Conservation (phyloP, 345 rosid genomes). For the Camelina sativa region DNA sequence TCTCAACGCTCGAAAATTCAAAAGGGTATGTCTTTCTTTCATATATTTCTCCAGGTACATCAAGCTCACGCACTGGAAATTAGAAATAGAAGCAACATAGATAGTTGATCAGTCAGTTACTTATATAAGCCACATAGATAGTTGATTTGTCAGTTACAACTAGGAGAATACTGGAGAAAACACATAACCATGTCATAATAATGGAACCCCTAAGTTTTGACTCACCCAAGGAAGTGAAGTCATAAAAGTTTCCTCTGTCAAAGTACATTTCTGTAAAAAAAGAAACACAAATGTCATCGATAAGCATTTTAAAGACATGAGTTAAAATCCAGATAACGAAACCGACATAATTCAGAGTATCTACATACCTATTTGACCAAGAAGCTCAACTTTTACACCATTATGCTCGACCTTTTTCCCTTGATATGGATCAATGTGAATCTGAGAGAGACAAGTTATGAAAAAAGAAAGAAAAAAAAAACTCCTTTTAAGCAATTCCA, state of each 20-base stretch:
- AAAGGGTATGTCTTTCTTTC: constrained; percentile 89
- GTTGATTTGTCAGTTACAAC: not conserved
- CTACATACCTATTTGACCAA: constrained; percentile 87
- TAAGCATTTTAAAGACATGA: not conserved
- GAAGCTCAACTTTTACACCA: constrained; percentile 95
- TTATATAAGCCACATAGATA: constrained; percentile 15
- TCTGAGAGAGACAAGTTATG: constrained; percentile 44
- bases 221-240: constrained; percentile 97
- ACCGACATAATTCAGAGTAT: not conserved
- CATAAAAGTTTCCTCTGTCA: constrained; percentile 94
- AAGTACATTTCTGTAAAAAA: constrained; percentile 82
- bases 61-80: constrained; percentile 88
- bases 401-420: constrained; percentile 97
- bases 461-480: not conserved
- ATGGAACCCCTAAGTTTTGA: constrained; percentile 21
- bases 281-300: not conserved
- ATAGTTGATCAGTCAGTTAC: not conserved
- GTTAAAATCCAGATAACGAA: not conserved
- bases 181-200: constrained; percentile 9
- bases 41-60: constrained; percentile 94
- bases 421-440: constrained; percentile 79
- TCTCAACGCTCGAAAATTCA: constrained; percentile 93
- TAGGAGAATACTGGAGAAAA: not conserved
- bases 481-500: constrained; percentile 1
- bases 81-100: constrained; percentile 26